Evolutionary conservation across 441 rosid genomes (phyloP), one percentile per base, ranked within the genome.

Genomic region (Geranium incanum): DNA sequence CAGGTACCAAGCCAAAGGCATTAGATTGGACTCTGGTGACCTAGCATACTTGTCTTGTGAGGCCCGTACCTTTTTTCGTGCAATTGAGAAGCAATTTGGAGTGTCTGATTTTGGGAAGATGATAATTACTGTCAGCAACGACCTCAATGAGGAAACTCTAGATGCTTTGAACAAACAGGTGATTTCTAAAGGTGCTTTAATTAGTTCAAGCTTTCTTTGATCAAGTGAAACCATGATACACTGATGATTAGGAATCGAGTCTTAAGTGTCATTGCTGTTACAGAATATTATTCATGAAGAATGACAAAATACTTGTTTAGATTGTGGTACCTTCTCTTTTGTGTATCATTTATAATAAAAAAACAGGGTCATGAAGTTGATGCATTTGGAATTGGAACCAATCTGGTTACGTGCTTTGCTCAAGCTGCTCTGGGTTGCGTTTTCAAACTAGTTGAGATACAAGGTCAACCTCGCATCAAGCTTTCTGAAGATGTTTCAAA

Each of bases 161-260:
- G 99, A 94, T 70, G 99, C 97, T 70, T 76, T 94, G 72, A 92
- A 92, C 80, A 94, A 94, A 78, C 99, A 94, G 88, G 98, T 90
- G 70, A 73, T 60, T 43, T 38, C 75, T 78, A 77, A 39, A 39
- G 57, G 57, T 50, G 57, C 57, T 50, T 50, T 3, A 4, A 39
- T 4, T 39, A 39, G 6, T 39, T 39, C 6, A 39, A 39, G 43
- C 43, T 39, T 2, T 39, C 43, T 39, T 39, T 39, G 6, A 39
- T 39, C 43, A 39, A 39, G 8, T 39, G 43, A 39, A 7, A 39
- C 43, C 43, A 7, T 39, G 8, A 39, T 39, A 39, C 8, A 7
- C 5, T 4, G 43, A 39, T 39, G 8, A 39, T 39, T 39, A 39
- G 43, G 43, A 39, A 39, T 39, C 6, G 3, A 39, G 43, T 39